Base-by-base conservation (phyloP, 129 eudicot species). In the Centrapalus pauciflorus region DNA sequence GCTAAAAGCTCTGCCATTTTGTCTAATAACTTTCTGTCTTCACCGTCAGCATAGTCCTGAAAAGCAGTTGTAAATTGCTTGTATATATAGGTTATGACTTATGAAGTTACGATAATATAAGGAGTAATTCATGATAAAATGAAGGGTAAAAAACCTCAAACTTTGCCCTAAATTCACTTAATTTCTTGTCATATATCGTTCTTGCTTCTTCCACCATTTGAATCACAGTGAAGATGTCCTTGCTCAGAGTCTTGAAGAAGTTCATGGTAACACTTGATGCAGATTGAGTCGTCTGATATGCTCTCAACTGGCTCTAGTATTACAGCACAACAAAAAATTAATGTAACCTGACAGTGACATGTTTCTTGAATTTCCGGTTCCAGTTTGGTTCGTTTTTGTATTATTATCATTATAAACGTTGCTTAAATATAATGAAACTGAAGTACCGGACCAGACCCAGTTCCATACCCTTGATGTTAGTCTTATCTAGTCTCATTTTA, bases 1-100 rank as follows among this genome's bases (percentile, higher is more conserved):
- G 91, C 79, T 38, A 88, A 73, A 61, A 88, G 76, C 64, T 88
- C 88, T 48, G 86, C 81, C 58, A 88, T 75, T 76, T 82, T 85
- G 13, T 77, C 74, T n/a, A 88, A 14, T 9, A 84, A 66, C 64
- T 76, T 74, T 40, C 23, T 82, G 61, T 84, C 86, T 88, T 88
- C 91, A 50, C 27, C 72, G 26, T 76, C 80, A 37, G 88, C 80
- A 61, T 72, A 77, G 12, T 77, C 84, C 90, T 84, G 25, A n/a
- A 34, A 33, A 38, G 21, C 27, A 1, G 10, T 58, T 6, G 49
- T 61, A 54, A 25, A 40, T 11, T 27, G 16, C 43, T 49, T 33
- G 51, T 21, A 65, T 24, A 9, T 9, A 38, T 32, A 24, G 51
- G n/a, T n/a, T n/a, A n/a, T n/a, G n/a, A n/a, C n/a, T n/a, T n/a